Base-by-base conservation (phyloP, 495 filamentous ascomycete species). In the Trichoderma orchidacearum region DNA sequence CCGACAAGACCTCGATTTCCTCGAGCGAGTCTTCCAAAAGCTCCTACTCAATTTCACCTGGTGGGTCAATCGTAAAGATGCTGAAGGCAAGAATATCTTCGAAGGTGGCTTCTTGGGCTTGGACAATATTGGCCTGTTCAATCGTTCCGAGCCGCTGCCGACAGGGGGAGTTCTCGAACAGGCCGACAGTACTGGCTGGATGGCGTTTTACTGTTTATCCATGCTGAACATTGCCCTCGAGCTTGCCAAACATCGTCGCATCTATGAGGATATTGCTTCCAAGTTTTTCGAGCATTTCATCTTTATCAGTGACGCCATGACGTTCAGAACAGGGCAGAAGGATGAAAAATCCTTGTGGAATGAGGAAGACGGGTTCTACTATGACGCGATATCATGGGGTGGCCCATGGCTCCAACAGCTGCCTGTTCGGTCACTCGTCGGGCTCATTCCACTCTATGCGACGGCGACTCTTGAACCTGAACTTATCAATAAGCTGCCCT, bases 251-350 rank as follows among this genome's bases (percentile, higher is more conserved):
- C 90, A 96, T 66, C 83, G 92, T 12, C 82, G 92, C n/a, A 95
- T 85, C 45, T 97, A 97, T 66, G 92, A 97, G 74, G 92, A 97
- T 60, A 95, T 97, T 72, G 92, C 92, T 1, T 92, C 88, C 51
- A 97, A 97, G 67, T 97, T 96, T 77, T 97, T 97, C 64, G 92
- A 97, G 69, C 92, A 97, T 66, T 97, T 97, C 70, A 85, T 97
- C 60, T 84, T 96, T 63, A 97, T 96, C 66, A 93, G 87, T 67
- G 92, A 97, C 75, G 92, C 92, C 30, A 96, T 97, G 92, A 95
- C 91, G 3, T 95, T 86, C 71, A 82, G 87, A 18, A 77, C 80
- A 55, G 89, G 85, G 5, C 82, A 80, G 41, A 84, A 89, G 66
- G 72, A 79, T 21, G 85, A 89, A 57, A 80, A 86, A 58, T 94